These are phyloP conservation scores for Haplosporangium sp. DNA, from an alignment of 371 early-diverging fungal genomes.

Conservation along the genomic window DNA sequence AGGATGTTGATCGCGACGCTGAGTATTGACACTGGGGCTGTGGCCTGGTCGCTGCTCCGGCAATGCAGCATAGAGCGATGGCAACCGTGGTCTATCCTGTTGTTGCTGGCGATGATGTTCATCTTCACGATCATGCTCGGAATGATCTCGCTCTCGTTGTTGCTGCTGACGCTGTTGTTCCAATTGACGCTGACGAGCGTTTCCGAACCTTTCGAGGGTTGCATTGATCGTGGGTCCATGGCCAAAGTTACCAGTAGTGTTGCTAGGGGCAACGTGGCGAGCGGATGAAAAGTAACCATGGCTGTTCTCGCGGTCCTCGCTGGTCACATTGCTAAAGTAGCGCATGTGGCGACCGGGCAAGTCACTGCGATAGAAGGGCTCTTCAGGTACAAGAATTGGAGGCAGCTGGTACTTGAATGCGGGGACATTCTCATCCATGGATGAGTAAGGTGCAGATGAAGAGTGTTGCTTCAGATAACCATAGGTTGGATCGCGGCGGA, in stretches of 20 bases:
- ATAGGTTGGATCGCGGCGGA: slow-evolving; percentile 32
- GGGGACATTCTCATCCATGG: slow-evolving; percentile 13
- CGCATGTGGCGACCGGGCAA: slow-evolving; percentile 53
- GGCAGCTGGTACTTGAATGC: slow-evolving; percentile 36
- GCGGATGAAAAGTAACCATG: slow-evolving; percentile 47
- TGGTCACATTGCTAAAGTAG: slow-evolving; percentile 49
- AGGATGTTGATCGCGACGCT: neutral
- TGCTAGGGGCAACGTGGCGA: slow-evolving; percentile 42
- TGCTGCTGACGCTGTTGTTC: slow-evolving; percentile 22
- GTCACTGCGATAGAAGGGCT: slow-evolving; percentile 49
- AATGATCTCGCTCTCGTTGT: neutral
- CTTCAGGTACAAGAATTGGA: slow-evolving; percentile 45
- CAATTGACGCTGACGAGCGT: slow-evolving; percentile 24
- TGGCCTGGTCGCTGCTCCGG: slow-evolving; percentile 41
- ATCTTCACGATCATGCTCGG: neutral
- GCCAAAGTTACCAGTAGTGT: slow-evolving; percentile 50
- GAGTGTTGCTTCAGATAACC: slow-evolving; percentile 22
- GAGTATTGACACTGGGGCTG: neutral
- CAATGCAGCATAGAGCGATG: slow-evolving; percentile 42
- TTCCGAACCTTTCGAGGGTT: slow-evolving; percentile 35
- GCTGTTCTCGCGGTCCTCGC: slow-evolving; percentile 42
- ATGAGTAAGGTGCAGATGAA: neutral
- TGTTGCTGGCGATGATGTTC: slow-evolving; percentile 21
- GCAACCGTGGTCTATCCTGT: slow-evolving; percentile 28
- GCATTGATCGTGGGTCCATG: slow-evolving; percentile 43